phyloP scores from a whole-genome alignment of 2,329 filamentous ascomycete genomes.

The Hypoxylon sp. region DNA sequence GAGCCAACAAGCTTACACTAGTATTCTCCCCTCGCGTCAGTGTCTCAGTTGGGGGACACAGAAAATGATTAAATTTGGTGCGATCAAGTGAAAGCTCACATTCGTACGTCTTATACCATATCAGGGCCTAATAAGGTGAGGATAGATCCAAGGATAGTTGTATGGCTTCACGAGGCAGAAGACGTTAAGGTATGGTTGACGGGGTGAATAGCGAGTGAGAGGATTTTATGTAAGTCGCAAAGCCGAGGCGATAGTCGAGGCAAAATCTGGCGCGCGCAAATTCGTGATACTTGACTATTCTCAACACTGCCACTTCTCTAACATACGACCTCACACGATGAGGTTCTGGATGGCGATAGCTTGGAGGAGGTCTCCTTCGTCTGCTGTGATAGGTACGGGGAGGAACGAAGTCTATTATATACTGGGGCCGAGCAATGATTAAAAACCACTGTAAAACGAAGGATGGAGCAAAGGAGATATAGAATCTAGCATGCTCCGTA shows the following conservation, averaged over 20 bases:
- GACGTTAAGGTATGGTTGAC: slow-evolving; percentile 5
- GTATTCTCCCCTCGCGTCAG: slow-evolving; percentile 39
- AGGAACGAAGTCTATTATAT: slow-evolving; percentile 32
- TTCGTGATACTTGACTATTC: slow-evolving; percentile 33
- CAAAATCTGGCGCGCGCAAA: slow-evolving; percentile 20
- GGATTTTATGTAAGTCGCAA: slow-evolving; percentile 35
- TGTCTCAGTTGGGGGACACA: slow-evolving; percentile 34
- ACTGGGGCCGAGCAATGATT: slow-evolving; percentile 27
- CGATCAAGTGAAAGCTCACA: slow-evolving; percentile 34
- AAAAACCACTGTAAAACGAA: slow-evolving; percentile 11
- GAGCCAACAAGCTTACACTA: slow-evolving; percentile 29
- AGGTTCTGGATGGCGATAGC: slow-evolving; percentile 26
- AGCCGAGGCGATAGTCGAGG: slow-evolving; percentile 17
- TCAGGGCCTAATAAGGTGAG: slow-evolving; percentile 20
- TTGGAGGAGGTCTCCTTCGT: slow-evolving; percentile 20
- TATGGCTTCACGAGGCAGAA: slow-evolving; percentile 7
- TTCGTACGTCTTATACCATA: slow-evolving; percentile 40
- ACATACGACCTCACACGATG: slow-evolving; percentile 37
- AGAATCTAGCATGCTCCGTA: slow-evolving; percentile 28
- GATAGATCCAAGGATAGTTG: slow-evolving; percentile 9
- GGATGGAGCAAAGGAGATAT: slow-evolving; percentile 20
- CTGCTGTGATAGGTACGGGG: slow-evolving; percentile 19
- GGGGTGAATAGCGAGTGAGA: slow-evolving; percentile 18
- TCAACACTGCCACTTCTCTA: slow-evolving; percentile 15
- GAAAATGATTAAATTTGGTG: slow-evolving; percentile 13